These are phyloP conservation scores for Venturia oleaginea DNA, from an alignment of 2,329 filamentous ascomycete genomes.

Conservation along the genomic window DNA sequence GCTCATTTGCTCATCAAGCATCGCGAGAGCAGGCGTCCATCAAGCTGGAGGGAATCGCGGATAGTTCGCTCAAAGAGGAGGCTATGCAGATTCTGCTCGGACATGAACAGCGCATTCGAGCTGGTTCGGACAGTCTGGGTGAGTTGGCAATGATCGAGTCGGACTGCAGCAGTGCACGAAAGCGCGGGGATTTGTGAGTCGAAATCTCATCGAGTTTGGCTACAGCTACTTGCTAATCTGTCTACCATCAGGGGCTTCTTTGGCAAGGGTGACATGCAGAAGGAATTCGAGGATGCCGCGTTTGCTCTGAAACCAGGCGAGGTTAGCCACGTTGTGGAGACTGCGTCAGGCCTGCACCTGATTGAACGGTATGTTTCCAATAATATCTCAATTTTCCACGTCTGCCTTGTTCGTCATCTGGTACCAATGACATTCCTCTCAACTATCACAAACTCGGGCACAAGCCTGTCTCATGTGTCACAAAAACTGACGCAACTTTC, in stretches of 20 bases:
- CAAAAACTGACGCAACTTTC: constrained; percentile 3
- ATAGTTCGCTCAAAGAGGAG: constrained; percentile 82
- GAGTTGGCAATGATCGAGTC: constrained; percentile 83
- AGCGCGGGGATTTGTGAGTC: constrained; percentile 75
- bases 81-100: constrained; percentile 66
- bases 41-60: constrained; percentile 84
- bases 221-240: not conserved
- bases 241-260: constrained; percentile 59
- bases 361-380: constrained; percentile 68
- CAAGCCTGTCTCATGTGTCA: constrained; percentile 1
- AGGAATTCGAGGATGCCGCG: constrained; percentile 93
- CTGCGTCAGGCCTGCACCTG: constrained; percentile 86
- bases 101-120: constrained; percentile 68
- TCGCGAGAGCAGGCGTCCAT: constrained; percentile 73
- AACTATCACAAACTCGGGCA: not conserved
- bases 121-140: constrained; percentile 59
- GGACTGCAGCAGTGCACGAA: constrained; percentile 91
- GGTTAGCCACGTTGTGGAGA: constrained; percentile 81
- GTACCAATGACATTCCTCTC: constrained; percentile 6
- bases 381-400: constrained; percentile 1
- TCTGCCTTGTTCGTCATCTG: not conserved
- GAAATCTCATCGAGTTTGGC: not conserved
- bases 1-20: constrained; percentile 95
- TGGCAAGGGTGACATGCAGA: constrained; percentile 92
- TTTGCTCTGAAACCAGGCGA: constrained; percentile 83